Conservation (phyloP, 129 eudicot species). For the Logfia minima region DNA sequence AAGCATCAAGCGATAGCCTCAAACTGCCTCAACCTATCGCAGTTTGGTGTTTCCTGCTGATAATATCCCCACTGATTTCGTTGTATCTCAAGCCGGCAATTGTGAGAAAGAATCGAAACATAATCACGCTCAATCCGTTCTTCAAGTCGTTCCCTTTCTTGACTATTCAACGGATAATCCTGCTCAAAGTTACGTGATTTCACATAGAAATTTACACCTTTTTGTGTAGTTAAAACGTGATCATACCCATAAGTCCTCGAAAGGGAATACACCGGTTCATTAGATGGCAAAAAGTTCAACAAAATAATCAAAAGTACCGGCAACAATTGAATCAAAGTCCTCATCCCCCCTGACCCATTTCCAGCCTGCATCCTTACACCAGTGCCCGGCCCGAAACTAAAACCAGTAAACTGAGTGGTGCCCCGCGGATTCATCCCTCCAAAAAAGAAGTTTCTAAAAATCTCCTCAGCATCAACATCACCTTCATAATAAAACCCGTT, state of each 20-base stretch:
- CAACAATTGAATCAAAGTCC: conserved; percentile 55
- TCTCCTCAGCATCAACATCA: conserved; percentile 80
- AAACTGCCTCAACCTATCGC: conserved; percentile 45
- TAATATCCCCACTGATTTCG: conserved; percentile 68
- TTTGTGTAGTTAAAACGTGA: conserved; percentile 46
- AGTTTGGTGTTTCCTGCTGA: conserved; percentile 56
- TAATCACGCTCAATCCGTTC: conserved; percentile 57
- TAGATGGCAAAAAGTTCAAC: conserved; percentile 60
- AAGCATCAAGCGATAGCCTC: conserved; percentile 26
- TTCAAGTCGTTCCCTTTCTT: conserved; percentile 52
- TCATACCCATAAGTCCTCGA: conserved; percentile 46
- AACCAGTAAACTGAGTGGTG: conserved; percentile 65
- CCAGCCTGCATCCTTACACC: conserved; percentile 56
- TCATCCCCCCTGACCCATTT: conserved; percentile 47
- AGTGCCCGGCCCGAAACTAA: conserved; percentile 57
- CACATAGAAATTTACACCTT: conserved; percentile 62
- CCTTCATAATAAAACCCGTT: conserved; percentile 64
- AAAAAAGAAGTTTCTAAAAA: conserved; percentile 77
- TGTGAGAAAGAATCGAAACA: conserved; percentile 45
- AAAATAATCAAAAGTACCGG: conserved; percentile 63
- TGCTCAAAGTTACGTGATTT: conserved; percentile 56
- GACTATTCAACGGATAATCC: conserved; percentile 51
- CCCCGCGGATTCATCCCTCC: conserved; percentile 71
- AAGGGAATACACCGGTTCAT: conserved; percentile 62
- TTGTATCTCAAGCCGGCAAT: conserved; percentile 63